Conservation (phyloP, 176 grass and related monocot genomes). For the barley (Hordeum vulgare) region MorexV3_pseudomolecules_assembly NC_058519.1:35173593-35174092, state of each 20-base stretch:
- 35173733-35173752: conserved; percentile 88
- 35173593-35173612: neutral
- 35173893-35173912: neutral
- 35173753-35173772: conserved; percentile 93
- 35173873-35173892: neutral
- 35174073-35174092: conserved; percentile 51
- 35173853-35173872: neutral
- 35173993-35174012: conserved; percentile 47
- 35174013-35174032: conserved; percentile 50
- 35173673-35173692: conserved; percentile 99
- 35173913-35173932: conserved; percentile 32
- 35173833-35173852: neutral
- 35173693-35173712: conserved; percentile 71
- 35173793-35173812: conserved; percentile 60
- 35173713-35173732: conserved; percentile 91
- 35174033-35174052: conserved; percentile 60
- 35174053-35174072: conserved; percentile 44
- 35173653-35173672: conserved; percentile 52
- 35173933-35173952: conserved; percentile 75
- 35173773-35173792: conserved; percentile 87
- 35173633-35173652: too few species aligned
- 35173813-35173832: conserved; percentile 75
- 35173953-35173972: conserved; percentile 70
- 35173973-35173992: conserved; percentile 62
- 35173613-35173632: neutral